Conservation (phyloP, 371 early-diverging fungal species). For the Apophysomyces ossiformis region DNA sequence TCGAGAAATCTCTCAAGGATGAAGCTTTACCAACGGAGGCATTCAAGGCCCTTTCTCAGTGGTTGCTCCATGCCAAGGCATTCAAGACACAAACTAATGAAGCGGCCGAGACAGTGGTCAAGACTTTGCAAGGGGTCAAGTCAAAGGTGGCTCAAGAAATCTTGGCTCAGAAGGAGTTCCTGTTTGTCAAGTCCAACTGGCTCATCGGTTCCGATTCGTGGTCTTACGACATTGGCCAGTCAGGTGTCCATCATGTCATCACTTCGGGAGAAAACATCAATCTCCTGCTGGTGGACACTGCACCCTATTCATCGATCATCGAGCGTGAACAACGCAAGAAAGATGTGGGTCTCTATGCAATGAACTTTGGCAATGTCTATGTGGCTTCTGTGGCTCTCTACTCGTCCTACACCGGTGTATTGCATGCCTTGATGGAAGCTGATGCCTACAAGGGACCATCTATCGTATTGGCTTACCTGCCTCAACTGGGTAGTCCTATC, state of each 20-base stretch:
- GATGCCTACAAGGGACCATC: conserved; percentile 90
- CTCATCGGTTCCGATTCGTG: conserved; percentile 86
- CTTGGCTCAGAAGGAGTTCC: conserved; percentile 42
- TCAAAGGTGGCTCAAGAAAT: conserved; percentile 27
- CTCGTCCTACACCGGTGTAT: conserved; percentile 84
- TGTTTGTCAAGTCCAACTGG: conserved; percentile 78
- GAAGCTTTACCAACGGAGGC: conserved; percentile 52
- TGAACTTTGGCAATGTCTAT: conserved; percentile 88
- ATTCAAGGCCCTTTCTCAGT: conserved; percentile 64
- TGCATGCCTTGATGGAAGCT: conserved; percentile 88
- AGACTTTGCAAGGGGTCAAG: conserved; percentile 39
- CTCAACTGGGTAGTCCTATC: conserved; percentile 63
- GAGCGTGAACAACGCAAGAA: conserved; percentile 83
- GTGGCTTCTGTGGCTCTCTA: conserved; percentile 91
- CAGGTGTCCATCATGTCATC: conserved; percentile 91
- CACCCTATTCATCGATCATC: conserved; percentile 63
- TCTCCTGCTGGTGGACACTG: conserved; percentile 85
- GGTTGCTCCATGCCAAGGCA: conserved; percentile 70
- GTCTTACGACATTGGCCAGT: conserved; percentile 86
- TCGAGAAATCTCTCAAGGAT: conserved; percentile 61
- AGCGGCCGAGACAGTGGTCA: conserved; percentile 41
- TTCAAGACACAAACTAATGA: conserved; percentile 50
- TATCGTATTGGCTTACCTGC: conserved; percentile 87
- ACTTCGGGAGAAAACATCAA: conserved; percentile 85
- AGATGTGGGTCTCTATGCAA: conserved; percentile 93